Evolutionary conservation across 768 basidiomycete genomes (phyloP).

Genomic region (Jaapia argillacea): DNA sequence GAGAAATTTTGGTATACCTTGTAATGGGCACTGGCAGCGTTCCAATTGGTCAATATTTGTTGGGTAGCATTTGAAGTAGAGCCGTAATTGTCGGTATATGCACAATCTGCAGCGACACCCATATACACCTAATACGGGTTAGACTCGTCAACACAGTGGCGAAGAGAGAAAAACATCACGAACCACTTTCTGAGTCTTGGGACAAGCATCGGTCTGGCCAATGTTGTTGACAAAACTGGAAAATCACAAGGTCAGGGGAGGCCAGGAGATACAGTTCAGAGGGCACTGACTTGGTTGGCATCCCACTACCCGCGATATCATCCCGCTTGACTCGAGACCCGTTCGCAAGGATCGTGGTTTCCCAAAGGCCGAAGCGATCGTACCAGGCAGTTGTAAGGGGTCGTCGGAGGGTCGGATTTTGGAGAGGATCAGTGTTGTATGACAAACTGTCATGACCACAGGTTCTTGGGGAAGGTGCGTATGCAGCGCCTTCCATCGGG

Average conservation of each 20-base stretch:
- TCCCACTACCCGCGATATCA: conserved; percentile 42
- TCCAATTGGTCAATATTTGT: conserved; percentile 73
- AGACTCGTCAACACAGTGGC: not conserved
- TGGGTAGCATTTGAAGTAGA: conserved; percentile 55
- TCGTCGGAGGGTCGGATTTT: conserved; percentile 39
- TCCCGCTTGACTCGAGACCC: conserved; percentile 35
- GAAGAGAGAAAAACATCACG: conserved; percentile 17
- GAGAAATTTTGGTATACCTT: conserved; percentile 29
- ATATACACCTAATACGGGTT: conserved; percentile 43
- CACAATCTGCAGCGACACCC: conserved; percentile 86
- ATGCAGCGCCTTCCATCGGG: conserved; percentile 5
- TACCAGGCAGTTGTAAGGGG: conserved; percentile 30
- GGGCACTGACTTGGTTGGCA: conserved; percentile 49
- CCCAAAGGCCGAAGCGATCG: conserved; percentile 27
- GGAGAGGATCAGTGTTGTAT: conserved; percentile 51
- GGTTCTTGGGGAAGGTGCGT: conserved; percentile 20
- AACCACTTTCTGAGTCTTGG: conserved; percentile 59
- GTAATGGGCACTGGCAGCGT: conserved; percentile 65
- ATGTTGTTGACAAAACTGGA: conserved; percentile 61
- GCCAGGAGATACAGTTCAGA: not conserved
- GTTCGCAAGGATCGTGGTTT: conserved; percentile 16
- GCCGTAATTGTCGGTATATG: conserved; percentile 58
- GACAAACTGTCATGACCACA: conserved; percentile 66
- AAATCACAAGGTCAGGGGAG: conserved; percentile 5
- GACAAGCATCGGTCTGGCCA: conserved; percentile 63